A percentile compares a stretch with the other conserved stretches of the same genome.
Conservation (phyloP, 1,139 yeast species). For the Candida frijolesensis region DNA sequence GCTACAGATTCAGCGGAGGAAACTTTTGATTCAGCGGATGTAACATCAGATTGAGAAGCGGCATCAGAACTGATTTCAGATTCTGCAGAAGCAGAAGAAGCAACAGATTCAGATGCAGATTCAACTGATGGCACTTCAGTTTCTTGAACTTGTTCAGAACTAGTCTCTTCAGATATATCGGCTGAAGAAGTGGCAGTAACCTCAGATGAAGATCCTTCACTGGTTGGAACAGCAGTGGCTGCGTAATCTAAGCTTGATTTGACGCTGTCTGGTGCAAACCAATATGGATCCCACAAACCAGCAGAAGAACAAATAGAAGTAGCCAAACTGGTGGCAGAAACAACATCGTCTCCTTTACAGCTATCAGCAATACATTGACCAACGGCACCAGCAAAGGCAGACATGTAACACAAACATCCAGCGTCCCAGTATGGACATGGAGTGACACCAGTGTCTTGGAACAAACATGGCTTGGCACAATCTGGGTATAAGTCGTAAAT, state of each 20-base stretch:
- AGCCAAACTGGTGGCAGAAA: slow-evolving; percentile 40
- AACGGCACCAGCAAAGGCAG: slow-evolving; percentile 28
- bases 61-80: neutral
- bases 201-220: slow-evolving; percentile 14
- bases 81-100: neutral
- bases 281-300: slow-evolving; percentile 43
- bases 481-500: slow-evolving; percentile 24
- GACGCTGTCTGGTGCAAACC: slow-evolving; percentile 40
- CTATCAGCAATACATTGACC: slow-evolving; percentile 32
- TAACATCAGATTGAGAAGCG: neutral
- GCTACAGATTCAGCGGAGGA: neutral
- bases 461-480: slow-evolving; percentile 27
- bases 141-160: neutral
- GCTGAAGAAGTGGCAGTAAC: neutral
- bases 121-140: neutral
- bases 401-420: slow-evolving; percentile 40
- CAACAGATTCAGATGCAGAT: neutral
- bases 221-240: slow-evolving; percentile 18
- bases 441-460: slow-evolving; percentile 30
- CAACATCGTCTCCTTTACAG: slow-evolving; percentile 39
- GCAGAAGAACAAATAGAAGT: slow-evolving; percentile 40
- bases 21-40: neutral
- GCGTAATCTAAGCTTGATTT: slow-evolving; percentile 35
- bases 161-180: neutral
- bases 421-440: slow-evolving; percentile 42